Evolutionary conservation across 2,329 filamentous ascomycete genomes (phyloP).

Genomic region (Ascochyta koolunga): DNA sequence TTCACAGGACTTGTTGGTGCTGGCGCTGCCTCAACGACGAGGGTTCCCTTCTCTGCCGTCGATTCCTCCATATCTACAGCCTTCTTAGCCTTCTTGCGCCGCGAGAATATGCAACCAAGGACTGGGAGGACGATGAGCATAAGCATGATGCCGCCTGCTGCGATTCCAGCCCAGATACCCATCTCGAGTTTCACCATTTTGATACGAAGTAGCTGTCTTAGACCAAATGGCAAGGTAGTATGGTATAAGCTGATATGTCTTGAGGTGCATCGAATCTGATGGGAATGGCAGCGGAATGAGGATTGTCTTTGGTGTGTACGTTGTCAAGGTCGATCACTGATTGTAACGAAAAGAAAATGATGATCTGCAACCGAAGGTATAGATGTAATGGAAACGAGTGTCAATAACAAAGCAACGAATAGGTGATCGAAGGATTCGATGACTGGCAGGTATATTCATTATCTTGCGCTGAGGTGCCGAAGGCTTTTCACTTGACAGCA

Average conservation of each 20-base stretch:
- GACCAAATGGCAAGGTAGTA: neutral
- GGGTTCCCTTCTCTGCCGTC: constrained; percentile 12
- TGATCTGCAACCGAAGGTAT: neutral
- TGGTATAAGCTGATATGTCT: neutral
- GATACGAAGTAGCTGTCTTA: neutral
- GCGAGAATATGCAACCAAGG: constrained; percentile 11
- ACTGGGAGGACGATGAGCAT: constrained; percentile 10
- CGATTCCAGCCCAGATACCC: constrained; percentile 13
- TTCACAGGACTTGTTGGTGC: constrained; percentile 9
- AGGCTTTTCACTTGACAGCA: constrained; percentile 9
- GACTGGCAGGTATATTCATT: neutral
- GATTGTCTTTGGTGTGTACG: neutral
- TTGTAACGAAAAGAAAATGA: neutral
- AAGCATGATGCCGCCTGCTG: constrained; percentile 11
- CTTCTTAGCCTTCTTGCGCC: constrained; percentile 8
- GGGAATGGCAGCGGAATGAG: neutral
- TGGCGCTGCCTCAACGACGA: neutral
- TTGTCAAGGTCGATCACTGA: constrained; percentile 1
- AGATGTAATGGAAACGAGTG: neutral
- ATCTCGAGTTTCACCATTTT: constrained; percentile 11
- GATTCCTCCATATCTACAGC: neutral
- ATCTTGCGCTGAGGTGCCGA: neutral
- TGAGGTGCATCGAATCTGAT: neutral
- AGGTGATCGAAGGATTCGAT: neutral
- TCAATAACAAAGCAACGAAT: neutral